Base-by-base conservation (phyloP, 1,139 yeast genomes). In the Geotrichum macrosporum region DNA sequence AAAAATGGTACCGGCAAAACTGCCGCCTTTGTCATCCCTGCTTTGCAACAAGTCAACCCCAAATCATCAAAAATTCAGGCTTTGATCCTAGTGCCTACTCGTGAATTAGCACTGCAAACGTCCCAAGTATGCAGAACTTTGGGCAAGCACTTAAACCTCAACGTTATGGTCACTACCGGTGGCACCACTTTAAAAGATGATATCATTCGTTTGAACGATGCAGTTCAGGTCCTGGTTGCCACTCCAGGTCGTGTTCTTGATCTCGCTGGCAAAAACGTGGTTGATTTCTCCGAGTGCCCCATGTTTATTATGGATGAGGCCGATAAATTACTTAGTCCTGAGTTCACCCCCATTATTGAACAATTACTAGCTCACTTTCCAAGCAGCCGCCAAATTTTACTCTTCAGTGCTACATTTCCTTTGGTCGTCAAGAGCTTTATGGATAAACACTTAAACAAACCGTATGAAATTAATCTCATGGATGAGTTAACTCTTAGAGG, bases 1-100 rank as follows among this genome's bases (percentile, higher is more conserved):
- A 92, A 92, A 67, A 92, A 92, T 66, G 98, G 98, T 57, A 92
- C 98, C 1, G 98, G 98, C 59, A 92, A 92, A 66, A 92, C 98
- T 5, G 98, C 97, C 1, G 94, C 97, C 6, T 92, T 92, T 66
- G 82, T 84, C 42, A 86, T 87, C 58, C 96, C 96, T 34, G 77
- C 89, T 39, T 76, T 87, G 58, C 94, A 87, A 65, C 80, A 80
- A 62, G 74, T 85, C 54, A 86, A 89, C 68, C 89, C 97, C 46
- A 85, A 86, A 64, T 60, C 81, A 47, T 78, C 82, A 68, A 84
- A 85, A 64, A 86, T 88, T 57, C 98, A 92, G 68, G 88, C 94
- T 5, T 76, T 88, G 54, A 84, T 88, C 53, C 75, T 88, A 63
- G 94, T 87, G 22, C 96, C 96, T 53, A 88, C 96, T n/a, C 83